Conservation (phyloP, 305 asterid genomes). For the Solanum aculeatissimum region DNA sequence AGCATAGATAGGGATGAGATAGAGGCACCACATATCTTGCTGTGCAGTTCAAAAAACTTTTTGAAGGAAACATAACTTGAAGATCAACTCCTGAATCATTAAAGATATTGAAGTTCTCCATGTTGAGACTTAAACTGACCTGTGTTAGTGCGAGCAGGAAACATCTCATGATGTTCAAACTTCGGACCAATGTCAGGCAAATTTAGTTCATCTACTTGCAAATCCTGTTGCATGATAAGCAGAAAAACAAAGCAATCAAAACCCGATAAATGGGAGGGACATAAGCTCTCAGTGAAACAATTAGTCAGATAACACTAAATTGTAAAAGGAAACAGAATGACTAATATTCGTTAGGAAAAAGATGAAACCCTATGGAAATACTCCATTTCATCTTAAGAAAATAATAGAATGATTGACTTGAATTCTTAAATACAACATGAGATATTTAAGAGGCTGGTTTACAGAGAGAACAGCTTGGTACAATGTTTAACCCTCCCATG, state of each 20-base stretch:
- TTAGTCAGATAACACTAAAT: neutral
- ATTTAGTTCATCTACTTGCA: slow-evolving; percentile 66
- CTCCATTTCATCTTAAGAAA: neutral
- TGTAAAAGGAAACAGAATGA: neutral
- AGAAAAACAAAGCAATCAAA: neutral
- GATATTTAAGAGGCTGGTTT: neutral
- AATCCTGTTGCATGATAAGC: slow-evolving; percentile 28
- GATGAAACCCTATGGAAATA: neutral
- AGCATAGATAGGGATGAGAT: neutral
- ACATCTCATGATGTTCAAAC: slow-evolving; percentile 73
- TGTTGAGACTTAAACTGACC: slow-evolving; percentile 26
- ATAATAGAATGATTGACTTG: neutral
- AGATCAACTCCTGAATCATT: neutral
- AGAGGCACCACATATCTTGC: neutral
- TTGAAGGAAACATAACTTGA: neutral
- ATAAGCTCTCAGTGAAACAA: neutral
- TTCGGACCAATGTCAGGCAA: slow-evolving; percentile 85
- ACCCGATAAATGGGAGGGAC: neutral
- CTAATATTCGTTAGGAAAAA: neutral
- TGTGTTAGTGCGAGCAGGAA: slow-evolving; percentile 96
- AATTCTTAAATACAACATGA: neutral
- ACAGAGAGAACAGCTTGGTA: neutral
- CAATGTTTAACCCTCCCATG: neutral
- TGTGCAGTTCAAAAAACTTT: neutral
- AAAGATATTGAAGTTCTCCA: neutral